Percentiles rank a stretch among this genome's conserved stretches.
Conservation (phyloP, 768 basidiomycete species). For the Naganishia randhawae region DNA sequence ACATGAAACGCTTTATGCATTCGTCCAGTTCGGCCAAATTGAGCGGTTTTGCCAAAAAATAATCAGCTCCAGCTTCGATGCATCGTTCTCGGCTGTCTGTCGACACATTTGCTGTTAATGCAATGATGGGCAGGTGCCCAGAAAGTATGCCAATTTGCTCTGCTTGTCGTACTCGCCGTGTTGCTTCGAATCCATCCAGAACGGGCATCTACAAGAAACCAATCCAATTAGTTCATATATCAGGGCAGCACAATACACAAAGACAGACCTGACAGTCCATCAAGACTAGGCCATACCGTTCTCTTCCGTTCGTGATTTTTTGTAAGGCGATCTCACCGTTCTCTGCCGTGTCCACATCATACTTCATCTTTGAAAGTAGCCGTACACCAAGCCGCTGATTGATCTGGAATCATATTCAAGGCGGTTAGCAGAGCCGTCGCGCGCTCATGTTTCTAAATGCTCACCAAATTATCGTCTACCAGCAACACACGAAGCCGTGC, state of each 20-base stretch:
- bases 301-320: not conserved
- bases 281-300: conserved; percentile 21
- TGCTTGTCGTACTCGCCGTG: conserved; percentile 8
- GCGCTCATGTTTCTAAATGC: not conserved
- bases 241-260: not conserved
- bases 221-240: not conserved
- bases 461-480: conserved; percentile 26
- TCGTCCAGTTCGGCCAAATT: conserved; percentile 20
- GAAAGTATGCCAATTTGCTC: not conserved
- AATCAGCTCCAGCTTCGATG: conserved; percentile 22
- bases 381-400: conserved; percentile 25
- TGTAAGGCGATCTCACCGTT: conserved; percentile 24
- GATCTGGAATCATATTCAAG: conserved; percentile 3
- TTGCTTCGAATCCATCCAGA: conserved; percentile 26
- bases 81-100: conserved; percentile 12
- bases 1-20: conserved; percentile 10
- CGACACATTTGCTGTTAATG: conserved; percentile 23
- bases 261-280: conserved; percentile 26
- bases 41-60: conserved; percentile 25
- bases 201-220: conserved; percentile 17
- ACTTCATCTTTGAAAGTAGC: conserved; percentile 24
- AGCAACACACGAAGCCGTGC: conserved; percentile 1
- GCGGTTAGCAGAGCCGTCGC: not conserved
- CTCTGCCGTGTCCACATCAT: conserved; percentile 24
- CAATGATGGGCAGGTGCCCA: conserved; percentile 17